These are phyloP conservation scores for Phoma sp. DNA, from an alignment of 2,329 filamentous ascomycete genomes.

Conservation along the genomic window DNA sequence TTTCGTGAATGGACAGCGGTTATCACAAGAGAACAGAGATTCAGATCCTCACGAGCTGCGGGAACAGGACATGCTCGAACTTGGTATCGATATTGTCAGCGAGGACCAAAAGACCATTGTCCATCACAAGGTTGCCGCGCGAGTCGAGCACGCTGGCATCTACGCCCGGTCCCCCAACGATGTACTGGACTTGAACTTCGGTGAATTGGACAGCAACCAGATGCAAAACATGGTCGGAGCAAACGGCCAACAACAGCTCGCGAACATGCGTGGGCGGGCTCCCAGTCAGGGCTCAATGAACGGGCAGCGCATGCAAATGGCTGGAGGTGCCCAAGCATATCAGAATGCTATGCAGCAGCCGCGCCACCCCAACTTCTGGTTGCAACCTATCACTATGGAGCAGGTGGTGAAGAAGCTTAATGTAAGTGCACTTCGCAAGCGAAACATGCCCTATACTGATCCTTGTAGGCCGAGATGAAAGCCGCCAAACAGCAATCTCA, in stretches of 20 bases:
- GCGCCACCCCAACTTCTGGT: slow-evolving; percentile 79
- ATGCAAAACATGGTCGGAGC: slow-evolving; percentile 67
- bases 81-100: slow-evolving; percentile 98
- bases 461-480: slow-evolving; percentile 80
- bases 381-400: slow-evolving; percentile 89
- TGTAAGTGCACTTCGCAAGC: slow-evolving; percentile 58
- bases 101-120: slow-evolving; percentile 99
- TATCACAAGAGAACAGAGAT: slow-evolving; percentile 94
- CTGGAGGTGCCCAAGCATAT: slow-evolving; percentile 63
- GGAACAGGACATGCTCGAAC: slow-evolving; percentile 87
- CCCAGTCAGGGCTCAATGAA: slow-evolving; percentile 61
- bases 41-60: slow-evolving; percentile 94
- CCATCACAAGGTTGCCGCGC: slow-evolving; percentile 96
- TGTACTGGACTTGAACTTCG: slow-evolving; percentile 87
- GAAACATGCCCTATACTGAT: slow-evolving; percentile 30
- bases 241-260: slow-evolving; percentile 67
- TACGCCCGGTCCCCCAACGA: slow-evolving; percentile 72
- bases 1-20: slow-evolving; percentile 89
- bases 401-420: slow-evolving; percentile 82
- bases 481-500: slow-evolving; percentile 85
- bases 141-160: slow-evolving; percentile 93
- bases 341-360: slow-evolving; percentile 70
- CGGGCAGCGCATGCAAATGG: slow-evolving; percentile 65
- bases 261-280: slow-evolving; percentile 71
- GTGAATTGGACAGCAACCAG: slow-evolving; percentile 80